These are phyloP conservation scores for Nyssa sinensis DNA, from an alignment of 148 eudicot species.

Conservation along the genomic window DNA sequence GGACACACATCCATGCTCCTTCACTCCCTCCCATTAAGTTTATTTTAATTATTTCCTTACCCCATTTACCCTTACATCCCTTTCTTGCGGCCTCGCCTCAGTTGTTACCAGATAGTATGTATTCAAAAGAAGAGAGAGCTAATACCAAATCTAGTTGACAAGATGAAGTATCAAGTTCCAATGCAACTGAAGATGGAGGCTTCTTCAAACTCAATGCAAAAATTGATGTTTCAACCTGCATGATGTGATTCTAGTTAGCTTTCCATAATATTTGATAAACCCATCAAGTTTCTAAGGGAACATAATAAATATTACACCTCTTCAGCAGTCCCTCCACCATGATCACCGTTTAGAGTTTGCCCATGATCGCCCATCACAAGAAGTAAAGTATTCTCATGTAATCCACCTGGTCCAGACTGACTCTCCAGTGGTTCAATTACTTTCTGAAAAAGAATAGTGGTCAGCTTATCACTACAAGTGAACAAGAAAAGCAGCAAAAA, in stretches of 20 bases:
- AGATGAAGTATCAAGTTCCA: slow-evolving; percentile 55
- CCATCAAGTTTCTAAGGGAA: slow-evolving; percentile 8
- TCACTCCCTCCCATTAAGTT: background rate
- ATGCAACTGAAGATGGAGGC: slow-evolving; percentile 42
- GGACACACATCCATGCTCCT: background rate
- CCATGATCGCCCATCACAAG: slow-evolving; percentile 99
- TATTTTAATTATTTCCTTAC: background rate
- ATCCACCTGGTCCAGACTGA: slow-evolving; percentile 80
- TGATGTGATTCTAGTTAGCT: slow-evolving; percentile 9
- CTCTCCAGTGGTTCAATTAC: slow-evolving; percentile 63
- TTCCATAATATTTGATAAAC: slow-evolving; percentile 3
- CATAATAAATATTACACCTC: slow-evolving; percentile 52
- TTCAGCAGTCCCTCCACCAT: slow-evolving; percentile 94
- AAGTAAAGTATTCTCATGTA: slow-evolving; percentile 88
- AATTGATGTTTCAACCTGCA: slow-evolving; percentile 95
- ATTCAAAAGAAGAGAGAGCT: slow-evolving; percentile 18
- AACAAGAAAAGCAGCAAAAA: slow-evolving; percentile 7
- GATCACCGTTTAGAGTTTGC: slow-evolving; percentile 97
- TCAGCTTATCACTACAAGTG: background rate
- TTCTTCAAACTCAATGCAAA: slow-evolving; percentile 76
- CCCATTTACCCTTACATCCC: background rate
- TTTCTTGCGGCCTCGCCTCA: background rate
- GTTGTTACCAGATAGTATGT: background rate
- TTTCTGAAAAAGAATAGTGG: slow-evolving; percentile 41
- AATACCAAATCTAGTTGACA: slow-evolving; percentile 73